Evolutionary conservation across 2,329 filamentous ascomycete species (phyloP), one percentile per base, ranked within the genome.

Genomic region (Teratosphaeria nubilosa): DNA sequence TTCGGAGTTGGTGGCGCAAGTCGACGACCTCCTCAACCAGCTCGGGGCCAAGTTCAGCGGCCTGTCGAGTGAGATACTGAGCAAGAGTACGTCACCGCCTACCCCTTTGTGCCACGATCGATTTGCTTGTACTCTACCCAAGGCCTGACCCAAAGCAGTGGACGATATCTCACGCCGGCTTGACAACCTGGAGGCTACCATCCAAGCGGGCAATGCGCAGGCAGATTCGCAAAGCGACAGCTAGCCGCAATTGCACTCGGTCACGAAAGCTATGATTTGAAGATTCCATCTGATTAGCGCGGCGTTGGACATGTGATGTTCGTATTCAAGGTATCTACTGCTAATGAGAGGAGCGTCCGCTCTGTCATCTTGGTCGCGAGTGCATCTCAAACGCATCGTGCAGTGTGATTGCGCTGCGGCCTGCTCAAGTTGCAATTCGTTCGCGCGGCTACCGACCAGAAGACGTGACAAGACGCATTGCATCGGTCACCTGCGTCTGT

Each of bases 111-210:
- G 32, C 11, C 32, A 37, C 5, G 14, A 13, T 5, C 32, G 11
- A 37, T 37, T 37, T 3, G 14, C 32, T 13, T 13, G 11, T 13
- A 9, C 14, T 9, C 1, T 13, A 4, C 11, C 16, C 31, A n/a
- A 34, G 16, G 13, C 14, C 16, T 48, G 41, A 48, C 30, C 5
- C 22, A 22, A 45, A 7, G 25, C 60, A 96, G 91, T 96, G 88
- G 91, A 96, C 69, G 91, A 96, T 63, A 96, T 96, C 91, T 88
- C 89, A 14, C 81, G 87, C 60, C 84, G 91, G 27, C 76, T 96
- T 24, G 91, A 96, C 70, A 90, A 86, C 59, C 80, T 96, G 11
- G 91, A 95, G 72, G 79, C 86, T 25, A 85, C 86, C 14, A 78
- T 95, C 51, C 79, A 83, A 66, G 80, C 82, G 45, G 80, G 77